phyloP scores from a whole-genome alignment of 371 early-diverging fungal species.

The Dichotomocladium elegans region DNA sequence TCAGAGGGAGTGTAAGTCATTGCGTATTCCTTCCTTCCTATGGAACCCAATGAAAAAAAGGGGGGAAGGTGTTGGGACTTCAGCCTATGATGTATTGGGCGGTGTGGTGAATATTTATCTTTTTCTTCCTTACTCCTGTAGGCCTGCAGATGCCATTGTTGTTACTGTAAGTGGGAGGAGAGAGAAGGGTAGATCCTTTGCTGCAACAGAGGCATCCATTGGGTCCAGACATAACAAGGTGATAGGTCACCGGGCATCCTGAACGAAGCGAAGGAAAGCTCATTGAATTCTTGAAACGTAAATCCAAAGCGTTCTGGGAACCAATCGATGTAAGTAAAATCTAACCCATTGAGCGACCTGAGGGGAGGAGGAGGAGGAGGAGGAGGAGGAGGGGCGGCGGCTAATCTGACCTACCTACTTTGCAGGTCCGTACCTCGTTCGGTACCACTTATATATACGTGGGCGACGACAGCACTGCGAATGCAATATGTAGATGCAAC shows the following conservation, averaged over 20 bases:
- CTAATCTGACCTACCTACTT: not conserved
- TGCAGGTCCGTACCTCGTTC: not conserved
- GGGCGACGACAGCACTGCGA: not conserved
- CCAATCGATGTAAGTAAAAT: conserved; percentile 29
- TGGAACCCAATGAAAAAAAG: not conserved
- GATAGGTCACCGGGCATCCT: conserved; percentile 34
- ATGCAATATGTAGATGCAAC: not conserved
- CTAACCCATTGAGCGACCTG: too few species aligned
- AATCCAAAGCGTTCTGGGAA: conserved; percentile 34
- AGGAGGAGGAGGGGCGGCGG: conserved; percentile 6
- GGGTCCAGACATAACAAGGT: not conserved
- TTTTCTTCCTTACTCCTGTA: not conserved
- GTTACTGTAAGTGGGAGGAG: conserved; percentile 3
- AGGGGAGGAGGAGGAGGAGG: conserved; percentile 3
- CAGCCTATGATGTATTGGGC: too few species aligned
- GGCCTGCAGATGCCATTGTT: conserved; percentile 8
- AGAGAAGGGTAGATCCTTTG: not conserved
- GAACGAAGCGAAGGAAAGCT: conserved; percentile 28
- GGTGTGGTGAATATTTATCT: too few species aligned
- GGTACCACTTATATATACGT: not conserved
- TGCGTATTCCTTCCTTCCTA: not conserved
- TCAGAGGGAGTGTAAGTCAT: conserved; percentile 9
- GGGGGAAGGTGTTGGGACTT: not conserved
- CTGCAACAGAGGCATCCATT: not conserved
- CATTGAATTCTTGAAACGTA: conserved; percentile 30